A percentile compares a stretch with the other conserved stretches of the same genome.
Evolutionary conservation across 2,329 filamentous ascomycete species (phyloP).

Genomic region (Lecanicillium sp.): DNA sequence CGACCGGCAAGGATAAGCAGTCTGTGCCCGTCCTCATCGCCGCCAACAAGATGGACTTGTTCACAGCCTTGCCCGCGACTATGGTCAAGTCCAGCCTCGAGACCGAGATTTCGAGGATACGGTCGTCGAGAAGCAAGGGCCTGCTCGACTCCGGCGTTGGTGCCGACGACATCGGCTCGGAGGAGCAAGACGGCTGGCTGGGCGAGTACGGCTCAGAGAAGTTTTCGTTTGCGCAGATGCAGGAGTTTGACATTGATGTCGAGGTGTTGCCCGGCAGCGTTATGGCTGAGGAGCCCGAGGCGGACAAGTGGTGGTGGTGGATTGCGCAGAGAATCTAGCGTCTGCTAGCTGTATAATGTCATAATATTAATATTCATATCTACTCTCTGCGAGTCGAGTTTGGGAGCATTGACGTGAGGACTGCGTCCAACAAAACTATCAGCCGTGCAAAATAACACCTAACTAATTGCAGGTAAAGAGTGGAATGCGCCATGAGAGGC

Average conservation of each 20-base stretch:
- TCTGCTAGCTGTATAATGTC: no score
- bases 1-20: slow-evolving; percentile 26
- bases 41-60: slow-evolving; percentile 93
- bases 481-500: no score
- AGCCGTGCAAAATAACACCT: no score
- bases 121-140: slow-evolving; percentile 70
- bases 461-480: no score
- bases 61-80: slow-evolving; percentile 77
- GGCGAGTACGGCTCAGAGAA: slow-evolving; percentile 71
- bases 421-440: no score
- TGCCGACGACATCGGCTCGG: slow-evolving; percentile 51
- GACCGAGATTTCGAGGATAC: slow-evolving; percentile 71
- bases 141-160: slow-evolving; percentile 76
- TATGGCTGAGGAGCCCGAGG: slow-evolving; percentile 57
- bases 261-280: slow-evolving; percentile 73
- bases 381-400: no score
- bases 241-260: slow-evolving; percentile 74
- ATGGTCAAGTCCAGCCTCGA: slow-evolving; percentile 73
- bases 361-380: no score
- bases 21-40: slow-evolving; percentile 72
- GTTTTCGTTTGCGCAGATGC: slow-evolving; percentile 77
- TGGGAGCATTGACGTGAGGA: no score
- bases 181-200: slow-evolving; percentile 78
- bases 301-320: slow-evolving; percentile 87
- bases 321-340: slow-evolving; percentile 71